Evolutionary conservation across 2,329 filamentous ascomycete species (phyloP), one percentile per base, ranked within the genome.

Genomic region (Pseudocercospora crystallina): DNA sequence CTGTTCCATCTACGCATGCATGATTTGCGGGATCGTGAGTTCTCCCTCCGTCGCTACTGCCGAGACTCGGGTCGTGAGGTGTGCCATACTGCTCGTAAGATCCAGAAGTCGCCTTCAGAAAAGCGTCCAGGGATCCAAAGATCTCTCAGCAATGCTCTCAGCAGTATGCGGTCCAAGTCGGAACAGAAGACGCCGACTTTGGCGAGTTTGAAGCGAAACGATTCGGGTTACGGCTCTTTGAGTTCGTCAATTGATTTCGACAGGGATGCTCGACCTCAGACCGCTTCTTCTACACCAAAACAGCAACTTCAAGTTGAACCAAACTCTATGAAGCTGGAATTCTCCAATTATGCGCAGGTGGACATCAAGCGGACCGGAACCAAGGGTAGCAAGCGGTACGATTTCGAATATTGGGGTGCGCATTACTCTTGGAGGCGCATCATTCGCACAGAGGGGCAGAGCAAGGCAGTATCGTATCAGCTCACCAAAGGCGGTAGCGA

Each of bases 1-100:
- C 84, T 99, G 41, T 97, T 96, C 72, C 92, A 99, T 70, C 77
- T 97, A 53, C 87, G 90, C 63, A 96, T 99, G 90, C 86, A 96
- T 68, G 90, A 97, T 69, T 76, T 97, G 48, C 85, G 84, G 64
- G 84, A 84, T 61, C 83, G 94, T 43, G 88, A 95, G 55, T 96
- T 96, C 71, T 96, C 91, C 1, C 78, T 97, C 26, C 85, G 92
- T 29, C 84, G 92, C 41, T 97, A 99, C 71, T 94, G 89, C 70
- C 84, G 94, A 49, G 88, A 95, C 57, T 96, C 91, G 29, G 92
- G 94, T 15, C 85, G 92, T 42, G 92, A 97, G 71, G 87, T 97
- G 13, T 96, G 91, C 74, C 89, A 88, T 70, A 86, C 89, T 13
- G 85, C 85, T 66, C 81, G 87, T 56, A 87, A 86, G 67, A 85